Base-by-base conservation (phyloP, 2,329 filamentous ascomycete genomes). In the Trichoderma sp. region DNA sequence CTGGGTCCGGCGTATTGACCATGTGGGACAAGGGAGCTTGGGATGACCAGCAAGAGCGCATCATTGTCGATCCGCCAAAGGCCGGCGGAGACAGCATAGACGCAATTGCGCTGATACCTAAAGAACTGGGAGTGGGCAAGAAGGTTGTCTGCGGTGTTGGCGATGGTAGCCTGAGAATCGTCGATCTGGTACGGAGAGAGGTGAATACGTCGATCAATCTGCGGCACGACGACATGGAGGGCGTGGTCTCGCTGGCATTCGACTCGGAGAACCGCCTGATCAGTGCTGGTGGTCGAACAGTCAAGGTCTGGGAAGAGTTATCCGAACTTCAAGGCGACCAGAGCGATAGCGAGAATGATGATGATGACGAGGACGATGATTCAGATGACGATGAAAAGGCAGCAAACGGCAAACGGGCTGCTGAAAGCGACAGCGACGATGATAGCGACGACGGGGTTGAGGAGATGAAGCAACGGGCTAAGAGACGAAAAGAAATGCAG, bases 1-100 rank as follows among this genome's bases (percentile, higher is more conserved):
- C 86, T 30, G 90, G 88, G 21, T 90, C 88, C 52, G 96, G 96
- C 3, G 89, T 97, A 1, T 79, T 98, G 71, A 97, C 94, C 5
- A 82, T 98, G 7, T 99, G 96, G 94, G 95, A 99, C 79, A 91
- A 91, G 73, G 95, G 95, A 1, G 89, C 92, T 0, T 98, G 96
- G 95, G 94, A 97, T 76, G 95, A 98, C 78, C 93, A 97, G 78
- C 92, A 96, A 74, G 94, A 97, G 80, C 87, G 94, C 64, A 91
- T 97, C 74, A 88, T 91, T 59, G 88, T 97, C 10, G 90, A 93
- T 72, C 81, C 83, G 11, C 86, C 84, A 21, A 84, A 81, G 73
- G 81, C 79, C 24, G 90, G 88, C 10, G 92, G 88, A 55, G 94
- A 96, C 78, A 93, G 91, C 70, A 81, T 97, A 52, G 95, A 98